A percentile compares a stretch with the other conserved stretches of the same genome.
phyloP scores from a whole-genome alignment of 331 rosid genomes.

The Phaseolus coccineus region DNA sequence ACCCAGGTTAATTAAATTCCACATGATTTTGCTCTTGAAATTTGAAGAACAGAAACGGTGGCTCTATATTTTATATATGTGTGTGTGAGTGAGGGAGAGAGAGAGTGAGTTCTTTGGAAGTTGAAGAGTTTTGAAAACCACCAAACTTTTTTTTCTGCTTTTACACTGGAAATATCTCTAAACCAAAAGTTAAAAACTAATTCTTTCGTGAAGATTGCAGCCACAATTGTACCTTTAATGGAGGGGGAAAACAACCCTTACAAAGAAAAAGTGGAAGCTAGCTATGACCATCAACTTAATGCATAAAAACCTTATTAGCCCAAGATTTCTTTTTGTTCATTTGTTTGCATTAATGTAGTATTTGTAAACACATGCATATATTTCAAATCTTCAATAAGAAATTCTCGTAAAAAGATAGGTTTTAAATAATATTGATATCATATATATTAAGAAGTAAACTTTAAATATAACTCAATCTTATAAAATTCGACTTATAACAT shows the following conservation, averaged over 20 bases:
- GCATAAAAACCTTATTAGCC: neutral
- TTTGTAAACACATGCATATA: neutral
- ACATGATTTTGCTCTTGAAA: constrained; percentile 25
- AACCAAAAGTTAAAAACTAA: neutral
- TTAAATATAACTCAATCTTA: too few relatives aligned
- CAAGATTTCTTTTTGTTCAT: neutral
- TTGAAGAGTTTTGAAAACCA: neutral
- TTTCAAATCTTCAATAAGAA: neutral
- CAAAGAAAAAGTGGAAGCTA: neutral
- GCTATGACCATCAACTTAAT: constrained; percentile 3
- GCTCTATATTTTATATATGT: too few relatives aligned
- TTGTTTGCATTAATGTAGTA: neutral
- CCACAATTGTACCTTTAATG: neutral
- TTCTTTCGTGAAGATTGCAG: neutral
- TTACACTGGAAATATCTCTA: neutral
- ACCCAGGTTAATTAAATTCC: constrained; percentile 12
- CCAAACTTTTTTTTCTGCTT: neutral
- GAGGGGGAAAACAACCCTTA: neutral
- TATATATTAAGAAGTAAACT: too few relatives aligned
- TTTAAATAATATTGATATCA: too few relatives aligned
- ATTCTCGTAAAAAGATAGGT: too few relatives aligned
- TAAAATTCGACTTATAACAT: too few relatives aligned
- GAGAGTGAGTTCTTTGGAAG: neutral
- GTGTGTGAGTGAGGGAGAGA: too few relatives aligned
- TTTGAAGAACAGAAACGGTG: constrained; percentile 27